A percentile compares a stretch with the other conserved stretches of the same genome.
These are phyloP conservation scores for Aphanomyces stellatus DNA, from an alignment of 352 stramenopile species.

Conservation along the genomic window DNA sequence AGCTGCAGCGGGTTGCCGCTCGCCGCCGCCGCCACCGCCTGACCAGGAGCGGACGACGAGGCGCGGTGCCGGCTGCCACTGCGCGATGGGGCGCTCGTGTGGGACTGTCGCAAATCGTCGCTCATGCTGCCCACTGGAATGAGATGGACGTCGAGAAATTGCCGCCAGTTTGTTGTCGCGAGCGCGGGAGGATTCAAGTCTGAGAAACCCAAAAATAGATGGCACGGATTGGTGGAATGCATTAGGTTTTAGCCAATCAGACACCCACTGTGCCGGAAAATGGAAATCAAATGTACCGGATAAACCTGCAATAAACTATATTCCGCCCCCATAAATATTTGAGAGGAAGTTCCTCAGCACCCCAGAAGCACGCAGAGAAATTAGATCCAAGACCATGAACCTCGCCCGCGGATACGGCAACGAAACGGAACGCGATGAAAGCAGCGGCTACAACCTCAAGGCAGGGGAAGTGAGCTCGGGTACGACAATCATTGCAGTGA, in stretches of 20 bases:
- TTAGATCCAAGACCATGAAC: slow-evolving; percentile 7
- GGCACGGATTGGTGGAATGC: not conserved
- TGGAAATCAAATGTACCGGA: not conserved
- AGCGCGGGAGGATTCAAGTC: not conserved
- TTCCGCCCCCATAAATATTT: not conserved
- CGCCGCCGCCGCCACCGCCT: not conserved
- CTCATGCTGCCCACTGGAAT: not conserved
- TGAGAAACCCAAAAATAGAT: not conserved
- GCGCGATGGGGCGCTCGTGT: not conserved
- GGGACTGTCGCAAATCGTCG: not conserved
- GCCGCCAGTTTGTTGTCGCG: not conserved
- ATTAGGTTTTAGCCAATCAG: too few relatives aligned
- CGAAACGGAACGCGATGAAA: slow-evolving; percentile 17
- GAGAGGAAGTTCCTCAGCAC: slow-evolving; percentile 7
- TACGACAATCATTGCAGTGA: slow-evolving; percentile 98
- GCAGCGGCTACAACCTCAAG: slow-evolving; percentile 41
- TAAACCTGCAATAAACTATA: not conserved
- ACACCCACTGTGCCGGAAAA: too few relatives aligned
- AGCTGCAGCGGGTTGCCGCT: slow-evolving; percentile 3
- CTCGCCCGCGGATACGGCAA: not conserved
- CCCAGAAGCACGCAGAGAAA: slow-evolving; percentile 5
- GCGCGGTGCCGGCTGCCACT: not conserved
- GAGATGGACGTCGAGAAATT: not conserved
- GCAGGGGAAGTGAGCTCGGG: slow-evolving; percentile 90
- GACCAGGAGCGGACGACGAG: not conserved